Evolutionary conservation across 768 basidiomycete genomes (phyloP), one percentile per base, ranked within the genome.

Genomic region (Mycena venus): DNA sequence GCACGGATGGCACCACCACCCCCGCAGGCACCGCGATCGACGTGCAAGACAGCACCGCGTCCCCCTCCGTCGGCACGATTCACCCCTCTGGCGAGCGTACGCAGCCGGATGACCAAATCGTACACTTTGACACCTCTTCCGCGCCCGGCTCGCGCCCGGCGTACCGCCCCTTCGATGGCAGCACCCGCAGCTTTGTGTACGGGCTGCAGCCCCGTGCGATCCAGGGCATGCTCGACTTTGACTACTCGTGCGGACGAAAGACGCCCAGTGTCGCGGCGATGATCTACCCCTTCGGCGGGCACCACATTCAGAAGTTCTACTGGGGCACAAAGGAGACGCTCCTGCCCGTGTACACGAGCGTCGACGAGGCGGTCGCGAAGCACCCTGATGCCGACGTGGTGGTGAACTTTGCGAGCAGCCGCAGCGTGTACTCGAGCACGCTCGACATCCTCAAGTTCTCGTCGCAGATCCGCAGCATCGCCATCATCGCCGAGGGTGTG

Each of bases 251-350:
- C 86, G 97, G 97, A 21, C 95, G 98, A 75, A 84, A 90, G 56
- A 90, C 94, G 23, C 97, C 98, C 42, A 95, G 93, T 56, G 98
- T 99, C 77, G 97, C 98, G 32, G 98, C 98, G 44, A 99, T 99
- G 98, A 98, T 99, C 83, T 99, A 99, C 85, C 98, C 98, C 82
- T 99, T 99, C 85, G 98, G 98, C 81, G 98, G 98, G 23, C 98
- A 99, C 87, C 98, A 99, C 87, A 98, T 99, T 85, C 98, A 99
- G 88, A 99, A 99, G 88, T 99, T 99, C 91, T 99, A 99, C 91
- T 99, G 98, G 98, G 98, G 98, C 68, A 99, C 98, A 47, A 96
- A 96, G 88, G 98, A 99, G 89, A 98, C 98, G 4, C 93, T 99
- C 59, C 92, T 99, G 44, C 98, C 98, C 62, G 98, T 99, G 51